Percentiles rank a stretch among this genome's conserved stretches.
Evolutionary conservation across 768 basidiomycete genomes (phyloP).

Genomic region (Kwoniella dejecticola): DNA sequence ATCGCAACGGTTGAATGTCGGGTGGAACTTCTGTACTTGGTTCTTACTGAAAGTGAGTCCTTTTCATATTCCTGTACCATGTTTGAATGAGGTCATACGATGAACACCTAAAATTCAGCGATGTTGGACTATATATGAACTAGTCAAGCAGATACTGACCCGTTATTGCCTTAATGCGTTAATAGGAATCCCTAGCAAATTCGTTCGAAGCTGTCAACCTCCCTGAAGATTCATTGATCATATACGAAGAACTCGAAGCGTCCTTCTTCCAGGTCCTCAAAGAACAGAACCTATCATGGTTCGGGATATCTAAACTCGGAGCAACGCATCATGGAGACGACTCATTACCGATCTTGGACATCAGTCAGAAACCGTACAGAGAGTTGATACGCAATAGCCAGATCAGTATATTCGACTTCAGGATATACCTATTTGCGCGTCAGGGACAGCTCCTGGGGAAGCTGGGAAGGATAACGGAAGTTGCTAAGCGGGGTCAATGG

Average conservation of each 20-base stretch:
- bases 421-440: constrained; percentile 82
- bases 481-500: constrained; percentile 68
- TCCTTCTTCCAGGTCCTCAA: constrained; percentile 64
- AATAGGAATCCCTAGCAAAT: constrained; percentile 85
- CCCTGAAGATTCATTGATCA: constrained; percentile 81
- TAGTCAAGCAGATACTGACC: no score
- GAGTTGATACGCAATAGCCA: constrained; percentile 85
- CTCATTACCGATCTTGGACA: constrained; percentile 74
- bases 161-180: neutral
- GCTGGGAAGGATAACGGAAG: constrained; percentile 68
- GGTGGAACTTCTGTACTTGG: constrained; percentile 98
- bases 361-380: constrained; percentile 78
- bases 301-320: constrained; percentile 71
- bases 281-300: constrained; percentile 72
- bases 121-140: no score
- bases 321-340: constrained; percentile 72
- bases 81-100: no score
- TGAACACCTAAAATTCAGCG: no score
- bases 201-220: constrained; percentile 90
- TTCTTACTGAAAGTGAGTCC: constrained; percentile 82
- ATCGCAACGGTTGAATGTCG: constrained; percentile 84
- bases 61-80: no score
- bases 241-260: constrained; percentile 88
- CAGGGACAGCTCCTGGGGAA: constrained; percentile 77
- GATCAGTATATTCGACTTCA: constrained; percentile 91